Base-by-base conservation (phyloP, 2,329 filamentous ascomycete species). In the Lecanicillium sp. region DNA sequence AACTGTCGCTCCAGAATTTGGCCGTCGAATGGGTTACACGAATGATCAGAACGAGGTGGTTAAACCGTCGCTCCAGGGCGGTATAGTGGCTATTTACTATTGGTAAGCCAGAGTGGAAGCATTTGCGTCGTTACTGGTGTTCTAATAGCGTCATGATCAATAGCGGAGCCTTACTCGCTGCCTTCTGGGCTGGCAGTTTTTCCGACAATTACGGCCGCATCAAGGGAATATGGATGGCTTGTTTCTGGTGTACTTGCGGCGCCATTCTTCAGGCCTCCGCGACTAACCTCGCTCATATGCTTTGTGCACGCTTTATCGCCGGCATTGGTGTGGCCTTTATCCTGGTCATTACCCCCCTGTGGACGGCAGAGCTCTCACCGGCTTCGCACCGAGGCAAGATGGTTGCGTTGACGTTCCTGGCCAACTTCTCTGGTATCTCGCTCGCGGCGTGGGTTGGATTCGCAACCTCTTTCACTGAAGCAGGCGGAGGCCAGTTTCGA, bases 251-350 rank as follows among this genome's bases (percentile, higher is more conserved):
- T 4, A 46, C 72, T 5, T 43, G 70, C 3, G 69, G 69, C 3
- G 70, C 66, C 14, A 61, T 63, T 4, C 51, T 74, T 17, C 70
- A 73, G 48, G 55, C 65, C 12, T 62, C 62, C 3, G 54, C 61
- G 3, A 61, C 65, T 38, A 63, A 57, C 39, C 63, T 59, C 12
- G 54, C 64, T 45, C 67, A 69, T 45, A 70, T 72, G 46, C 45
- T 71, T 13, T 58, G 64, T 9, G 68, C 68, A 3, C 55, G 69
- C 33, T 63, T 72, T 9, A 51, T 71, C 18, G 68, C 68, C 2
- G 70, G 70, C 6, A 53, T 73, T 40, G 70, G 70, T 12, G 71
- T 68, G n/a, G 70, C 69, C 29, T 66, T 61, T 50, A 51, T 69
- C 46, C 68, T 63, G 16, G 67, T 62, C 25, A 70, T 70, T 45